Conservation (phyloP, 1,284 basidiomycete genomes). For the Phaffia rhodozyma region DNA sequence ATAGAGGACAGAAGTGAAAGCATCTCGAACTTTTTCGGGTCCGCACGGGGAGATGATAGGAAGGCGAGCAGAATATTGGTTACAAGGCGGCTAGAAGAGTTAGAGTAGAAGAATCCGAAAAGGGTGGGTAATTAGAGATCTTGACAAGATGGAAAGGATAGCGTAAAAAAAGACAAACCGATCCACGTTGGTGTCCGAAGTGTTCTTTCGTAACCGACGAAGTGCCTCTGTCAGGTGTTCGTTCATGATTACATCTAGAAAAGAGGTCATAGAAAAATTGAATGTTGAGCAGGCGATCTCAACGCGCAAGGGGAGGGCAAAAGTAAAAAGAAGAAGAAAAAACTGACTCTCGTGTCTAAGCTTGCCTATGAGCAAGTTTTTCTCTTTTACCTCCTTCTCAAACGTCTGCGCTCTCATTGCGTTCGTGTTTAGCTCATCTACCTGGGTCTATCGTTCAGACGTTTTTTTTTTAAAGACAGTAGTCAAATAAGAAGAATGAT, state of each 20-base stretch:
- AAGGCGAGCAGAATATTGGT: constrained; percentile 92
- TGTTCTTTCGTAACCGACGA: constrained; percentile 74
- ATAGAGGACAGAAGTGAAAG: constrained; percentile 76
- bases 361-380: constrained; percentile 80
- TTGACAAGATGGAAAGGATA: background rate
- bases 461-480: too few species aligned
- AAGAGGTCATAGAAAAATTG: background rate
- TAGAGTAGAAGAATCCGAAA: background rate
- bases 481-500: background rate
- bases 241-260: constrained; percentile 79
- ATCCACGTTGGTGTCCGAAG: constrained; percentile 81
- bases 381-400: constrained; percentile 87
- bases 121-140: too few species aligned
- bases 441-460: too few species aligned
- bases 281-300: background rate
- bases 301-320: constrained; percentile 9
- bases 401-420: constrained; percentile 54
- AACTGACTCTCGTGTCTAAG: constrained; percentile 77
- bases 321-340: background rate
- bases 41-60: constrained; percentile 75
- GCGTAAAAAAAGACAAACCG: constrained; percentile 29
- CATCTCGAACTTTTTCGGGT: constrained; percentile 95
- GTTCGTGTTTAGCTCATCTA: constrained; percentile 62
- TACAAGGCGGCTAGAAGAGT: constrained; percentile 55
- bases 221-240: constrained; percentile 96